Evolutionary conservation across 768 basidiomycete species (phyloP).

Genomic region (Mycena filopes): DNA sequence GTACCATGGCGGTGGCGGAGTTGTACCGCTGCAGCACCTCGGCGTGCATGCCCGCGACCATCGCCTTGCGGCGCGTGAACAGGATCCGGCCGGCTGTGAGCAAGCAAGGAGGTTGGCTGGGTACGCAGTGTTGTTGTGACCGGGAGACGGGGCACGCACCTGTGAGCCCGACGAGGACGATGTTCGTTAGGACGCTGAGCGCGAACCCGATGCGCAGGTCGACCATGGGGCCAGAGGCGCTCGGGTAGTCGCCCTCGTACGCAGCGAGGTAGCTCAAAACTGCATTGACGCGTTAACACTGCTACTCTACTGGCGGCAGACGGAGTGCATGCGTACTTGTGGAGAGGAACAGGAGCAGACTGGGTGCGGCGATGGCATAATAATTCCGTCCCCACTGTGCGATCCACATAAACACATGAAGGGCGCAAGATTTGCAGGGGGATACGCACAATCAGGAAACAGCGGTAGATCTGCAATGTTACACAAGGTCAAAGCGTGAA

Average conservation of each 20-base stretch:
- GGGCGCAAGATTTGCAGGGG: background rate
- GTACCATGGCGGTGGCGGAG: constrained; percentile 25
- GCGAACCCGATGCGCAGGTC: constrained; percentile 21
- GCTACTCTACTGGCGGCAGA: background rate
- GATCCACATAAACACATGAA: background rate
- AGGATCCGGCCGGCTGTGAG: constrained; percentile 26
- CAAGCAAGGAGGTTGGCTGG: background rate
- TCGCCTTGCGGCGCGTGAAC: constrained; percentile 9
- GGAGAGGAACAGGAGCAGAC: constrained; percentile 20
- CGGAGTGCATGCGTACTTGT: background rate
- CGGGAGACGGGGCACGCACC: too few relatives aligned
- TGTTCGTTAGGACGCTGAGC: constrained; percentile 24
- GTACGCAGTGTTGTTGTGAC: too few relatives aligned
- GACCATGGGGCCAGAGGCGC: constrained; percentile 14
- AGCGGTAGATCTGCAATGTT: constrained; percentile 29
- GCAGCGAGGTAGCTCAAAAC: constrained; percentile 28
- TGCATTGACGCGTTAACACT: background rate
- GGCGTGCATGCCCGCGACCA: background rate
- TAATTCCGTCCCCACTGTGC: constrained; percentile 27
- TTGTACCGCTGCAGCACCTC: constrained; percentile 14
- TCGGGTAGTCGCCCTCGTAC: constrained; percentile 28
- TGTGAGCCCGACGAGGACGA: constrained; percentile 28
- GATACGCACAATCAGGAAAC: constrained; percentile 24
- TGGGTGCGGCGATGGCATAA: constrained; percentile 15
- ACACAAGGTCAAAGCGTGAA: background rate